These are phyloP conservation scores for Leccinum ochraceum DNA, from an alignment of 768 basidiomycete species.

Conservation along the genomic window DNA sequence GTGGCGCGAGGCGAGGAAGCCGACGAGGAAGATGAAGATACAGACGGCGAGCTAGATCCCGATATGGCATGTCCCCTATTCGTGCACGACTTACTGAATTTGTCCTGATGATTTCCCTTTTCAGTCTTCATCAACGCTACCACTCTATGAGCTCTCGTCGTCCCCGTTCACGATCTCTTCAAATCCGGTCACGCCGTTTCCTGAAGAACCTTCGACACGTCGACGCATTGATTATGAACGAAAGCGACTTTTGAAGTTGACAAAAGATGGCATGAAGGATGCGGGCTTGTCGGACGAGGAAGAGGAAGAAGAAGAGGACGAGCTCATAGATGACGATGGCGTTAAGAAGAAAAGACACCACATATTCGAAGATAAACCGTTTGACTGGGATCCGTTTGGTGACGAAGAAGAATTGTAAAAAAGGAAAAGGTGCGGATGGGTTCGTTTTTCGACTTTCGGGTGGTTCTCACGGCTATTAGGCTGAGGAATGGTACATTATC, in stretches of 20 bases:
- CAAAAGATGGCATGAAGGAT: conserved; percentile 31
- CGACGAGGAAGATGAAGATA: conserved; percentile 26
- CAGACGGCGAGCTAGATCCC: conserved; percentile 30
- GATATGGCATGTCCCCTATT: conserved; percentile 24
- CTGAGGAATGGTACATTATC: conserved; percentile 7
- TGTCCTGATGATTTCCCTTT: not conserved
- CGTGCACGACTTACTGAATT: not conserved
- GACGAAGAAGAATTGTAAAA: conserved; percentile 29
- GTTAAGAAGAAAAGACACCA: conserved; percentile 18
- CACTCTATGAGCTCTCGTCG: conserved; percentile 26
- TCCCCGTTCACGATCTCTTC: conserved; percentile 29
- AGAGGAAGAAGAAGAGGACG: conserved; percentile 22
- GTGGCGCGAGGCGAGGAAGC: conserved; percentile 13
- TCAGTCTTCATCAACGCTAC: conserved; percentile 32
- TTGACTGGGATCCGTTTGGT: conserved; percentile 33
- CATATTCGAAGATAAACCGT: conserved; percentile 31
- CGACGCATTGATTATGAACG: conserved; percentile 34
- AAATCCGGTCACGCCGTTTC: conserved; percentile 34
- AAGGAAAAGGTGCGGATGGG: not conserved
- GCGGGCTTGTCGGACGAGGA: conserved; percentile 25
- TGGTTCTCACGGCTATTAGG: not conserved
- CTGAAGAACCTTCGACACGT: conserved; percentile 26
- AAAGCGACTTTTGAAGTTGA: conserved; percentile 29
- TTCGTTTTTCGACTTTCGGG: not conserved
- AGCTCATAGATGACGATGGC: conserved; percentile 11